A percentile compares a stretch with the other conserved stretches of the same genome.
These are phyloP conservation scores for Melastoma malabathricum DNA, from an alignment of 345 rosid genomes.

Conservation along the genomic window DNA sequence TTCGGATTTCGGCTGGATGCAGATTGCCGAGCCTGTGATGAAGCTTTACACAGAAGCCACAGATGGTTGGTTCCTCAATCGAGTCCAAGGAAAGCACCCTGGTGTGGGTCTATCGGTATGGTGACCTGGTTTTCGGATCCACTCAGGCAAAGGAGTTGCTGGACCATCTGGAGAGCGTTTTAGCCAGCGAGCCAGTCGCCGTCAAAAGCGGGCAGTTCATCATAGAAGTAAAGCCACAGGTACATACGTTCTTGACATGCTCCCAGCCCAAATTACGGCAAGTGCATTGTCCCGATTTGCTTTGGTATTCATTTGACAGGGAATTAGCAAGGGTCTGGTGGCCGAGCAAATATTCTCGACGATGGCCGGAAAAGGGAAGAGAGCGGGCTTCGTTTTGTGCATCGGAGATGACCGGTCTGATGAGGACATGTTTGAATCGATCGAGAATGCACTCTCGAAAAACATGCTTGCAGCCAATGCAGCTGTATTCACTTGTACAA, in stretches of 20 bases:
- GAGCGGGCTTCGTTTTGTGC: conserved; percentile 44
- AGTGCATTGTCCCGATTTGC: background rate
- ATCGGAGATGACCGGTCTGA: conserved; percentile 56
- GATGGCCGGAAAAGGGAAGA: conserved; percentile 26
- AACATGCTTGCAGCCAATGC: conserved; percentile 23
- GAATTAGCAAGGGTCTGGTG: conserved; percentile 41
- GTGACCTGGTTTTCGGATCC: conserved; percentile 43
- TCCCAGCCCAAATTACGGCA: too few species aligned
- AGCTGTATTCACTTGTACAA: conserved; percentile 33
- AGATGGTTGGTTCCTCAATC: conserved; percentile 45
- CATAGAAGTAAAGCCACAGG: conserved; percentile 61
- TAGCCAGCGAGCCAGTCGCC: conserved; percentile 46
- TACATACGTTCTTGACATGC: conserved; percentile 14
- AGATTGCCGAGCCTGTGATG: conserved; percentile 43
- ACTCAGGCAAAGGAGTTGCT: conserved; percentile 51
- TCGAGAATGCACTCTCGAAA: conserved; percentile 18
- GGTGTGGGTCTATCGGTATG: conserved; percentile 49
- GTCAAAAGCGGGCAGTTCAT: conserved; percentile 50
- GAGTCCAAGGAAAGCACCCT: conserved; percentile 47
- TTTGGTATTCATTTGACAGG: conserved; percentile 17
- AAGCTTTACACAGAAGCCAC: conserved; percentile 42
- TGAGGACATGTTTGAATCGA: conserved; percentile 51
- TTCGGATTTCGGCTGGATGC: conserved; percentile 42
- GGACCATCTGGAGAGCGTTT: conserved; percentile 48
- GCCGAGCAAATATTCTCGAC: conserved; percentile 33